Percentiles rank a stretch among this genome's conserved stretches.
phyloP scores from a whole-genome alignment of 805 yeast species.

The Hanseniaspora lachancei region DNA sequence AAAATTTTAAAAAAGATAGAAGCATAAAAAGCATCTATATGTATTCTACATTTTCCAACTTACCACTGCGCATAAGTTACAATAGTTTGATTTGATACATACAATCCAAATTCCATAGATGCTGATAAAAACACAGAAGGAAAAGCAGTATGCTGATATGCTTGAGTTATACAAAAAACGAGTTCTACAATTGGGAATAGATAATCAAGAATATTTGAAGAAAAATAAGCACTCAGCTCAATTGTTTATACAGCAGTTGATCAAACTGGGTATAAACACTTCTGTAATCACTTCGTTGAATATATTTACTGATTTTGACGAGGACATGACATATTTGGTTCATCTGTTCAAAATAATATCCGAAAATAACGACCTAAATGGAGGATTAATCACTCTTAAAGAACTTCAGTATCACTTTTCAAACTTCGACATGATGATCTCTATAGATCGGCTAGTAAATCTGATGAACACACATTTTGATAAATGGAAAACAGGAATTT shows the following conservation, averaged over 20 bases:
- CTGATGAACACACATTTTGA: not conserved
- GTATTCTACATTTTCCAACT: too few relatives aligned
- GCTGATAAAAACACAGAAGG: not conserved
- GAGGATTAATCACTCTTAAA: constrained; percentile 5
- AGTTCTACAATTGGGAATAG: constrained; percentile 4
- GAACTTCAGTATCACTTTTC: constrained; percentile 11
- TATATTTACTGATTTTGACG: constrained; percentile 4
- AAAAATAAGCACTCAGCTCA: constrained; percentile 4
- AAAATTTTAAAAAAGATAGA: too few relatives aligned
- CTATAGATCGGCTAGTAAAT: not conserved
- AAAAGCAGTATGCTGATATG: not conserved
- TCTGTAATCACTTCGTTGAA: constrained; percentile 3
- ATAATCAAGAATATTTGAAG: constrained; percentile 1
- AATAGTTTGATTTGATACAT: too few relatives aligned
- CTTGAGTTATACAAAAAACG: constrained; percentile 5
- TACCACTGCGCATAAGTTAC: too few relatives aligned
- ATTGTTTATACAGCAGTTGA: constrained; percentile 1
- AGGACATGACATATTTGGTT: not conserved
- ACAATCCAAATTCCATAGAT: not conserved
- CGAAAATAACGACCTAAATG: constrained; percentile 2
- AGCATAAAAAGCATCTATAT: too few relatives aligned
- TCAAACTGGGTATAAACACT: constrained; percentile 1
- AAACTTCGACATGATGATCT: constrained; percentile 6
- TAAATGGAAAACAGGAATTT: constrained; percentile 4
- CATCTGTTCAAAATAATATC: constrained; percentile 2